Base-by-base conservation (phyloP, 2,329 filamentous ascomycete genomes). In the Fusarium longipes region DNA sequence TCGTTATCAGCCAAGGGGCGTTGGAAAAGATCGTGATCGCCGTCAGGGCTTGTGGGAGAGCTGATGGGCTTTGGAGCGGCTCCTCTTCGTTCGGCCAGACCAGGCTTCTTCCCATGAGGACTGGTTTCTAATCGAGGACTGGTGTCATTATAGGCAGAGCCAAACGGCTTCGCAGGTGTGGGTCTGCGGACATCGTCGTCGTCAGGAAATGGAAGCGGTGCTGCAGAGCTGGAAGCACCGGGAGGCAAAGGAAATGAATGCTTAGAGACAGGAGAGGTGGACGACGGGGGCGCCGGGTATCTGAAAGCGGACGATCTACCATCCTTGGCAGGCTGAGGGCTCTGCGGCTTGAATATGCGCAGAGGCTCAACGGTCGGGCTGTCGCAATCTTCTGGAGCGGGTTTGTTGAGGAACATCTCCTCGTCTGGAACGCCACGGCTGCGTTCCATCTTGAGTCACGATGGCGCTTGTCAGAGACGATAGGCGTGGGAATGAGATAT, bases 361-460 rank as follows among this genome's bases (percentile, higher is more conserved):
- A 97, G 80, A 62, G 93, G 93, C 73, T 92, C 92, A 71, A 97
- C 87, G 18, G 91, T 92, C 58, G 93, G 92, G 73, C 92, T 93
- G 73, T 93, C 89, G 63, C 82, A 82, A 44, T 85, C 83, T 12
- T 80, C 78, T 10, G 81, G 81, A 55, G 80, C 76, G n/a, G 84
- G 85, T 49, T 82, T 84, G 76, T 79, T 86, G 79, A 96, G 86
- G 81, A 96, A 95, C 82, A 96, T 90, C 84, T 95, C 93, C 79
- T 93, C 90, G 29, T 93, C 91, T 25, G 90, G 87, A 70, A 90
- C 83, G 73, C 90, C 90, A 75, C 90, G 88, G 70, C 80, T 82
- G 64, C 83, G 81, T 70, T 84, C 81, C 79, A 85, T 86, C 74
- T 78, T 80, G 74, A 38, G 58, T 45, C 49, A 57, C 29, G 55